These are phyloP conservation scores for Leccinum arenicola DNA, from an alignment of 768 basidiomycete species.

Conservation along the genomic window DNA sequence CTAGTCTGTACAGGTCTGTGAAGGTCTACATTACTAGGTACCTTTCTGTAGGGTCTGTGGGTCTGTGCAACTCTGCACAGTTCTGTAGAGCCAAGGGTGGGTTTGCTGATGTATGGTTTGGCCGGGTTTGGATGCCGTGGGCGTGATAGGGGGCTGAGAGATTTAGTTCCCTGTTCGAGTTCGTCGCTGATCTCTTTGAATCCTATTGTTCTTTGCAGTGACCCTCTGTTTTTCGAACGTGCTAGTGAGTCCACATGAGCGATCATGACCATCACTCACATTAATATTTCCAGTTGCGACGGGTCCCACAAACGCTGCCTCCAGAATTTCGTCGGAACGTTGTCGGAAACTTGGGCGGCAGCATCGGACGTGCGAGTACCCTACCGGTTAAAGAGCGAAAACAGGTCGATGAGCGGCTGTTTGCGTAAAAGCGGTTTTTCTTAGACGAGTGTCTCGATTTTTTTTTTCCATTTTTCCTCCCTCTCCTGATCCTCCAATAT, in stretches of 20 bases:
- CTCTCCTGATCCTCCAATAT: background rate
- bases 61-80: too few species aligned
- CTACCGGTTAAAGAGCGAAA: conserved; percentile 29
- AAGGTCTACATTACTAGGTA: too few species aligned
- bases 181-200: background rate
- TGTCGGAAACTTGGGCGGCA: conserved; percentile 2
- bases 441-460: conserved; percentile 8
- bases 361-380: conserved; percentile 22
- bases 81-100: too few species aligned
- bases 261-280: conserved; percentile 1
- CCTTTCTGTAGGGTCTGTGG: too few species aligned
- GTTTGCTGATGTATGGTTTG: too few species aligned
- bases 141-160: background rate
- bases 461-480: background rate
- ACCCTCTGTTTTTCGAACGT: background rate
- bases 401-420: conserved; percentile 20
- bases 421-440: conserved; percentile 15
- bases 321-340: conserved; percentile 22
- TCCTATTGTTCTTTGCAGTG: background rate
- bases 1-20: too few species aligned
- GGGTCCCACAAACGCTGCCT: conserved; percentile 41
- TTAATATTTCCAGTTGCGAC: background rate
- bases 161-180: background rate
- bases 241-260: background rate
- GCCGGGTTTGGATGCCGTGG: background rate